Conservation (phyloP, 176 grass and related monocot genomes). For the Pontederia crassipes region DNA sequence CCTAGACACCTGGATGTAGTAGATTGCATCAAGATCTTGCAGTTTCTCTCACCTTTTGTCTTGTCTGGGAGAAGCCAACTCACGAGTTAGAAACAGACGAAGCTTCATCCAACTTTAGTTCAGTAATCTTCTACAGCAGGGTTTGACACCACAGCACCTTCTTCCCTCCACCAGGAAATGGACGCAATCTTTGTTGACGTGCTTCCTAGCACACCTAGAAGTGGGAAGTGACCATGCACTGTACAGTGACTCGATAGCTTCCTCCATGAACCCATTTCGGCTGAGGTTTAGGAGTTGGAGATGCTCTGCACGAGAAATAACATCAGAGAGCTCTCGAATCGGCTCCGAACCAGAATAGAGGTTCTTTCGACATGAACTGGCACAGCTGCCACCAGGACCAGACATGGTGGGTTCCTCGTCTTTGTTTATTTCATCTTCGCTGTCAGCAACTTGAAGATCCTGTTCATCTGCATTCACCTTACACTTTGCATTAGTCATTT, state of each 20-base stretch:
- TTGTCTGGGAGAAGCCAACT: background rate
- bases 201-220: constrained; percentile 29
- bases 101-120: background rate
- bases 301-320: constrained; percentile 34
- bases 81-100: no score
- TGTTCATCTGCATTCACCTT: constrained; percentile 14
- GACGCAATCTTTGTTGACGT: constrained; percentile 45
- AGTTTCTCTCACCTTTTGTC: no score
- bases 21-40: no score
- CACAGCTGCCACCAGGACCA: constrained; percentile 38
- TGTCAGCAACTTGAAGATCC: constrained; percentile 68
- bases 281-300: constrained; percentile 79
- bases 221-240: constrained; percentile 48
- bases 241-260: constrained; percentile 41
- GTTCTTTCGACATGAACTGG: constrained; percentile 41
- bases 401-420: constrained; percentile 23
- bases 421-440: constrained; percentile 60
- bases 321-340: constrained; percentile 46
- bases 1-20: no score
- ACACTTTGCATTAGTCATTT: constrained; percentile 9
- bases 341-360: constrained; percentile 18
- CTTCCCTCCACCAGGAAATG: constrained; percentile 63
- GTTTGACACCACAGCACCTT: constrained; percentile 48
- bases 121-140: constrained; percentile 61
- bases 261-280: constrained; percentile 39